Conservation (phyloP, 2,329 filamentous ascomycete genomes). For the Fusarium sp. region DNA sequence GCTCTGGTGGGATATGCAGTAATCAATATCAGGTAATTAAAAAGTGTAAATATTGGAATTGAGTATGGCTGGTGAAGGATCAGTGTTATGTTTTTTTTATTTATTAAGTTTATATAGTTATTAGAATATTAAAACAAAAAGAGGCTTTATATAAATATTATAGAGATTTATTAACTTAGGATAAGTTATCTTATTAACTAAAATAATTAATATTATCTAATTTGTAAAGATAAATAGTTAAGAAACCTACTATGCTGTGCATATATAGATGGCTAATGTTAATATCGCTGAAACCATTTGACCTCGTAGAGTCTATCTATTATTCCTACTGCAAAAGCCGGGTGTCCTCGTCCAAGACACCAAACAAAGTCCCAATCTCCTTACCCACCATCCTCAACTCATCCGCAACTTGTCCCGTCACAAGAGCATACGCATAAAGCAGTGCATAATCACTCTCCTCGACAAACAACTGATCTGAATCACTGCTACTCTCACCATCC, state of each 20-base stretch:
- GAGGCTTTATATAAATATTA: no score
- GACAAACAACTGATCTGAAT: slow-evolving; percentile 47
- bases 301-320: accelerated
- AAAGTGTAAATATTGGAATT: no score
- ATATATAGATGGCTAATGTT: neutral
- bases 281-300: neutral
- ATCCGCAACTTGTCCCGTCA: slow-evolving; percentile 73
- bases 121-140: no score
- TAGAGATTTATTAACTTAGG: no score
- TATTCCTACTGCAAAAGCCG: slow-evolving; percentile 22
- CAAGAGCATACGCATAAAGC: slow-evolving; percentile 87
- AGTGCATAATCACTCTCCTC: slow-evolving; percentile 88
- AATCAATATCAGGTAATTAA: no score
- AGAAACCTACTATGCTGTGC: neutral
- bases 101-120: no score
- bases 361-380: slow-evolving; percentile 52
- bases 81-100: no score
- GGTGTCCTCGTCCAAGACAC: slow-evolving; percentile 36
- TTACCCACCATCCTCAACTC: slow-evolving; percentile 69
- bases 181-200: no score
- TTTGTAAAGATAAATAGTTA: neutral
- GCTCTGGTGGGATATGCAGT: no score
- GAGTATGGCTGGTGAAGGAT: no score
- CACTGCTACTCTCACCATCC: slow-evolving; percentile 34
- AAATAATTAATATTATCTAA: no score